Conservation (phyloP, 2,329 filamentous ascomycete genomes). For the Diaporthe sp. region DNA sequence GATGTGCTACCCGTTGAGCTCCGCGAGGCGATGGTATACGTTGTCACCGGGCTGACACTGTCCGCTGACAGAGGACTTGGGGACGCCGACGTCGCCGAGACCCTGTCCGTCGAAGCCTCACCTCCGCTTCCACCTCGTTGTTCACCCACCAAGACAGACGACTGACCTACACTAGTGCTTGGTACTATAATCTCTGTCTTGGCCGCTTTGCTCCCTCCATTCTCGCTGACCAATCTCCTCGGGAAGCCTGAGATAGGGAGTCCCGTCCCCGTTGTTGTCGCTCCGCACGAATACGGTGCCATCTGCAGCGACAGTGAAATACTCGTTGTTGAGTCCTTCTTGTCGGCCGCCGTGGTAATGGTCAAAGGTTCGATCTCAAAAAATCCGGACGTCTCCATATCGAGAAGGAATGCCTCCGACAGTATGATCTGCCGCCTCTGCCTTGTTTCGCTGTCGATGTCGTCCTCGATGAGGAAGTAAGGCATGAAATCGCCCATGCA, state of each 20-base stretch:
- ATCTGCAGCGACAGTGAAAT: constrained; percentile 7
- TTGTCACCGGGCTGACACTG: constrained; percentile 9
- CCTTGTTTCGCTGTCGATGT: not conserved
- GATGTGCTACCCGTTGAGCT: constrained; percentile 19
- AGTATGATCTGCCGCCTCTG: not conserved
- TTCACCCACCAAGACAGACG: not conserved
- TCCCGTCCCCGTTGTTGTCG: not conserved
- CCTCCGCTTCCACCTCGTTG: not conserved
- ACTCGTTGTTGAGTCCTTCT: not conserved
- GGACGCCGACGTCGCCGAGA: not conserved
- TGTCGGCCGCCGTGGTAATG: not conserved
- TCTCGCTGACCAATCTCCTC: not conserved
- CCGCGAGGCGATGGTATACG: not conserved
- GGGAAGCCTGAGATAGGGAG: constrained; percentile 9
- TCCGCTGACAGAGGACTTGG: not conserved
- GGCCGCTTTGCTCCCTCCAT: not conserved
- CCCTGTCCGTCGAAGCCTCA: not conserved
- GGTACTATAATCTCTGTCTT: not conserved
- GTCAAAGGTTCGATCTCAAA: not conserved
- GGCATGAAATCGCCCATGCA: not conserved
- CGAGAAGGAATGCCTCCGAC: not conserved
- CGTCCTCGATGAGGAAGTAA: constrained; percentile 13
- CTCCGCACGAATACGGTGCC: not conserved
- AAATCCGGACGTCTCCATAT: not conserved
- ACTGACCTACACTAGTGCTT: not conserved